Evolutionary conservation across 345 rosid species (phyloP).

Genomic region (Citrus hindsii): DNA sequence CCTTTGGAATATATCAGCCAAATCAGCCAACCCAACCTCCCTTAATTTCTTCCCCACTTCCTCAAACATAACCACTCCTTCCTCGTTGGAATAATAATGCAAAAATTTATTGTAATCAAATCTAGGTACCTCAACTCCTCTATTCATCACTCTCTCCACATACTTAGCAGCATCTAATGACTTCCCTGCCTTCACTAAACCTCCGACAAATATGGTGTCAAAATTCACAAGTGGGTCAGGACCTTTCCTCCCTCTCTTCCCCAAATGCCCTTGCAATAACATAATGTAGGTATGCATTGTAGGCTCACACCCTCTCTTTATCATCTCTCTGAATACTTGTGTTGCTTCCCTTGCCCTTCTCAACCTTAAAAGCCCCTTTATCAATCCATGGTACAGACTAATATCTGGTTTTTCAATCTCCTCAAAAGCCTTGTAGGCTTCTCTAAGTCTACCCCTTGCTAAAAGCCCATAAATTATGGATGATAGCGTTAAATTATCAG

Average conservation of each 20-base stretch:
- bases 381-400: conserved; percentile 59
- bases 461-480: conserved; percentile 56
- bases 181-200: conserved; percentile 84
- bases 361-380: conserved; percentile 65
- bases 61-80: conserved; percentile 68
- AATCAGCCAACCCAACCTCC: conserved; percentile 64
- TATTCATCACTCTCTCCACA: conserved; percentile 60
- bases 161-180: conserved; percentile 69
- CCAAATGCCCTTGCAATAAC: conserved; percentile 87
- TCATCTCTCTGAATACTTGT: conserved; percentile 76
- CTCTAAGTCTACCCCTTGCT: conserved; percentile 48
- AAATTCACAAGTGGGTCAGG: conserved; percentile 66
- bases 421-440: conserved; percentile 44
- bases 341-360: conserved; percentile 69
- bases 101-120: conserved; percentile 85
- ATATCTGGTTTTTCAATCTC: conserved; percentile 56
- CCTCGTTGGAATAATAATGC: conserved; percentile 73
- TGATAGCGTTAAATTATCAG: conserved; percentile 44
- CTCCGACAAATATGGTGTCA: conserved; percentile 81
- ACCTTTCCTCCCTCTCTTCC: conserved; percentile 89
- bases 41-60: conserved; percentile 63
- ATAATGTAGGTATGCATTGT: conserved; percentile 85
- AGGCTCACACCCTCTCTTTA: conserved; percentile 75
- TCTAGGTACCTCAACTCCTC: conserved; percentile 75
- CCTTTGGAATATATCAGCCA: conserved; percentile 78